Conservation (phyloP, 352 stramenopile genomes). For the Elongisporangium prolatum region DNA sequence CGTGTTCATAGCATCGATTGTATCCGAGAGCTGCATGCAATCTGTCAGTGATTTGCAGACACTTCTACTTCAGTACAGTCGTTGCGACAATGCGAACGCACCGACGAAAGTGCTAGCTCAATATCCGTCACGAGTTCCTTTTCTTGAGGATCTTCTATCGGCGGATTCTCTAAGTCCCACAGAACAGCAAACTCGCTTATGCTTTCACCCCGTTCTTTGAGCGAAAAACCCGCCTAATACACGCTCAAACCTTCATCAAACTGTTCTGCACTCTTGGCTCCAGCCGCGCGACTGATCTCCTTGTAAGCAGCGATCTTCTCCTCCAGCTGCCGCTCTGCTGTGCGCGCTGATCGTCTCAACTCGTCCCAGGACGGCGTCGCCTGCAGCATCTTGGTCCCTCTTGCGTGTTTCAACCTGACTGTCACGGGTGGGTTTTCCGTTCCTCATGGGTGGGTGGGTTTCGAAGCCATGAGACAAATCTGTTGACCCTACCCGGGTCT, state of each 20-base stretch:
- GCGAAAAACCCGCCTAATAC: neutral
- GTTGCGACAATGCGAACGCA: constrained; percentile 18
- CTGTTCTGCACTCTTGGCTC: constrained; percentile 6
- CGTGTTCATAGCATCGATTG: constrained; percentile 84
- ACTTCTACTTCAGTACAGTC: too few relatives aligned
- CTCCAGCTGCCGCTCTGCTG: constrained; percentile 72
- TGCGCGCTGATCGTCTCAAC: constrained; percentile 56
- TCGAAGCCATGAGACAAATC: neutral
- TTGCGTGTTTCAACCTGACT: neutral
- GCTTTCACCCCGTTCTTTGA: neutral
- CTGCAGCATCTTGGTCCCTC: constrained; percentile 45
- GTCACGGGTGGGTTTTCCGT: neutral
- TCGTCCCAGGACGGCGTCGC: constrained; percentile 72
- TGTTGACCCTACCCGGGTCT: constrained; percentile 1
- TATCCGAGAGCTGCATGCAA: constrained; percentile 60
- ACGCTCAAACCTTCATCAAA: constrained; percentile 38
- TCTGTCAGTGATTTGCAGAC: neutral
- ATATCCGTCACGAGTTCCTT: constrained; percentile 68
- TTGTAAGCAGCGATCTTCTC: constrained; percentile 78
- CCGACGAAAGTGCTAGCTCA: constrained; percentile 60
- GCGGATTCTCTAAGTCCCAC: constrained; percentile 51
- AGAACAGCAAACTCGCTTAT: neutral
- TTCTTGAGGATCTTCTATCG: constrained; percentile 48
- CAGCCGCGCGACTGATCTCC: constrained; percentile 38
- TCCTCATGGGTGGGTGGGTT: neutral